phyloP scores from a whole-genome alignment of 163 green algal genomes.

The Scenedesmus sp. region DNA sequence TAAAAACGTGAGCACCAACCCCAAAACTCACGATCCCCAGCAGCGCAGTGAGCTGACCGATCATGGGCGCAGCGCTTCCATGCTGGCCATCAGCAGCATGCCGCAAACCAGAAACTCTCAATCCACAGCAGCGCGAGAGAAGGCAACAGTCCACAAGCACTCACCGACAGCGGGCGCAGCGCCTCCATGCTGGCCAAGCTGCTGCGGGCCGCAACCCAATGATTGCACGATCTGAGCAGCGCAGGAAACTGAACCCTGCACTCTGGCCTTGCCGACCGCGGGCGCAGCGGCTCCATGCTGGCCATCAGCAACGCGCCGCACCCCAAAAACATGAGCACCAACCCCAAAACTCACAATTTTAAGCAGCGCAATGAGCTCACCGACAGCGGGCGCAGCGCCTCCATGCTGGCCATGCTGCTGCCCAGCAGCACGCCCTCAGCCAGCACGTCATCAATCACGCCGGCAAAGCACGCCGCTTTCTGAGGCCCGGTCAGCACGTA shows the following conservation, averaged over 20 bases:
- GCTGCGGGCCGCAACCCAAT: conserved; percentile 43
- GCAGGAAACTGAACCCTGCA: background rate
- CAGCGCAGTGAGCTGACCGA: conserved; percentile 60
- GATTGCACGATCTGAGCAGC: background rate
- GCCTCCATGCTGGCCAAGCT: conserved; percentile 47
- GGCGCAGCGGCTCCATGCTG: too few relatives aligned
- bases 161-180: conserved; percentile 80
- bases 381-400: conserved; percentile 79
- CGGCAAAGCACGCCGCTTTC: conserved; percentile 49
- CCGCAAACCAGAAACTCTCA: conserved; percentile 87
- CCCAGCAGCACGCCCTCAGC: conserved; percentile 84
- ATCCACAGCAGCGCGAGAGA: conserved; percentile 51
- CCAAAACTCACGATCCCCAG: too few relatives aligned
- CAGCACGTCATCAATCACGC: conserved; percentile 83
- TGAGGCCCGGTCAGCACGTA: conserved; percentile 74
- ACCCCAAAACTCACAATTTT: too few relatives aligned
- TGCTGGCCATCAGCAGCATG: conserved; percentile 72
- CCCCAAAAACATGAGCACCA: too few relatives aligned
- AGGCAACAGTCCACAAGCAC: background rate
- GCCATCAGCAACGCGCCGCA: too few relatives aligned
- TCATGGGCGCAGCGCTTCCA: conserved; percentile 76
- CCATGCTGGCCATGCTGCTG: conserved; percentile 56
- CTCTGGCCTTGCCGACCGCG: too few relatives aligned
- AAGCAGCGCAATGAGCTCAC: conserved; percentile 50
- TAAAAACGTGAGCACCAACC: too few relatives aligned